phyloP scores from a whole-genome alignment of 2,329 filamentous ascomycete genomes.

The Beauveria sp. region DNA sequence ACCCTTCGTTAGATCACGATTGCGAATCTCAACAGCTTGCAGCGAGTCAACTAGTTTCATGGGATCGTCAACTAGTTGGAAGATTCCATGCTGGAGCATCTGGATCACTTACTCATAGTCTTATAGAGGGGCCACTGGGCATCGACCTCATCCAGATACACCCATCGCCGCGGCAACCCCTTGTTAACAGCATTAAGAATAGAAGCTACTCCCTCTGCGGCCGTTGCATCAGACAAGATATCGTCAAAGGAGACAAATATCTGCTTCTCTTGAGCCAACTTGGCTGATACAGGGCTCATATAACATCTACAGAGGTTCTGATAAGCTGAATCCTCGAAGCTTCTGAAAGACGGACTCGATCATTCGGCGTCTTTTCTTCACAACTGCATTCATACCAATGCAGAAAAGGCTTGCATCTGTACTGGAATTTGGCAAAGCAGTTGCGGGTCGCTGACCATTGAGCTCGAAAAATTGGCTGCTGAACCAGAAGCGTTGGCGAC shows the following conservation, averaged over 20 bases:
- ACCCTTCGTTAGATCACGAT: background rate
- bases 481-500: no score
- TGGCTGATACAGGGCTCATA: background rate
- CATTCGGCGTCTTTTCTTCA: background rate
- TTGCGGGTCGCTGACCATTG: background rate
- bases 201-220: background rate
- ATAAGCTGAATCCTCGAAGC: background rate
- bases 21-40: background rate
- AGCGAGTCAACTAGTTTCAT: background rate
- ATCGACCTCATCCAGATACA: background rate
- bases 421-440: background rate
- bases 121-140: background rate
- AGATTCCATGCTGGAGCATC: background rate
- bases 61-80: background rate
- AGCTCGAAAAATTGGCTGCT: background rate
- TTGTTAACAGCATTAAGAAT: background rate
- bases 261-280: no score
- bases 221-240: background rate
- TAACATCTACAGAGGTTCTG: background rate
- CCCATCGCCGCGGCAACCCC: background rate
- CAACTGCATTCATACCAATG: background rate
- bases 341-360: background rate
- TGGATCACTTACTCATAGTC: background rate
- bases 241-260: background rate
- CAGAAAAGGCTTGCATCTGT: background rate